Evolutionary conservation across 768 basidiomycete species (phyloP).

Genomic region (Tulasnella sp.): DNA sequence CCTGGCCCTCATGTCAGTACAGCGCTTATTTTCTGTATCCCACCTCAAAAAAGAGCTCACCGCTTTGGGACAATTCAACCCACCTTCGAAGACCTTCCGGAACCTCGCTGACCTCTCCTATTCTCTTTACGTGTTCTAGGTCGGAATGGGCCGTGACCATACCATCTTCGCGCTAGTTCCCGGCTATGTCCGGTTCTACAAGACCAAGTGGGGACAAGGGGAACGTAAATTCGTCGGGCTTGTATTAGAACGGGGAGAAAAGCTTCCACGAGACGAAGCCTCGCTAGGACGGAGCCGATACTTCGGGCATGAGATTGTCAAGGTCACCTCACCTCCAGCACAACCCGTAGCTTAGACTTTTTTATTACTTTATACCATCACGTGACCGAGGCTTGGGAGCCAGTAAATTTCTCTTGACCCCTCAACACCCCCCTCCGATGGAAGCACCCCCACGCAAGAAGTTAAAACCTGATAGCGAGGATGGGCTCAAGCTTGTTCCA

Average conservation of each 20-base stretch:
- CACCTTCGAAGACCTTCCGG: not conserved
- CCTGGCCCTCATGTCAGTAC: slow-evolving; percentile 83
- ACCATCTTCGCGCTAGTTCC: slow-evolving; percentile 88
- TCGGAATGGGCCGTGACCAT: slow-evolving; percentile 89
- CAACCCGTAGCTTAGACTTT: slow-evolving; percentile 16
- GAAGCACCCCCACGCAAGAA: slow-evolving; percentile 26
- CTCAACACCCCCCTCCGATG: slow-evolving; percentile 4
- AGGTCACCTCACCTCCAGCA: slow-evolving; percentile 1
- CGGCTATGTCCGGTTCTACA: slow-evolving; percentile 94
- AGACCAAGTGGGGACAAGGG: slow-evolving; percentile 62
- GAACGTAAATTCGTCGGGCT: slow-evolving; percentile 76
- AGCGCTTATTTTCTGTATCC: not conserved
- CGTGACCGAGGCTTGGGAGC: slow-evolving; percentile 14
- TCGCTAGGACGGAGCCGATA: slow-evolving; percentile 74
- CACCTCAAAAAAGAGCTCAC: not conserved
- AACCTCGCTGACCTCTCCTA: slow-evolving; percentile 18
- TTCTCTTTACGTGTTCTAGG: slow-evolving; percentile 46
- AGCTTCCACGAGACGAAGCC: slow-evolving; percentile 76
- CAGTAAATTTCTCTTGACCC: slow-evolving; percentile 20
- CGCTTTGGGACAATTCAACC: not conserved
- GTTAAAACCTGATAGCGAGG: not conserved
- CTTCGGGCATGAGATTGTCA: slow-evolving; percentile 55
- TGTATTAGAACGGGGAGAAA: slow-evolving; percentile 75
- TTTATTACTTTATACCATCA: slow-evolving; percentile 8
- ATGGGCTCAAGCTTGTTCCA: not conserved